A percentile compares a stretch with the other conserved stretches of the same genome.
These are phyloP conservation scores for Bimuria novae-zelandiae DNA, from an alignment of 2,329 filamentous ascomycete species.

Conservation along the genomic window DNA sequence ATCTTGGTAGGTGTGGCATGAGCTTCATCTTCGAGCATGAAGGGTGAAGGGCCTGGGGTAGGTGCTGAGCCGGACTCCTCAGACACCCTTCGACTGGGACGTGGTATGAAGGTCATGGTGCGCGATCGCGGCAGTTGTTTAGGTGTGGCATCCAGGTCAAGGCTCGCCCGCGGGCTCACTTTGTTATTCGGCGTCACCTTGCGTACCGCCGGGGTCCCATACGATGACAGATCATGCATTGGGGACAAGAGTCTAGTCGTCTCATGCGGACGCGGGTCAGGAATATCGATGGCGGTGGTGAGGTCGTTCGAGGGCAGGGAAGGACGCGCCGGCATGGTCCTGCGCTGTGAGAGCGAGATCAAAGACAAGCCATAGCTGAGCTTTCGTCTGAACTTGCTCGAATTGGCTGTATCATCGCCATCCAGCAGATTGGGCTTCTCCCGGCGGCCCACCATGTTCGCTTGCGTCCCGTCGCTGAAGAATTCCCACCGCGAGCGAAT, in stretches of 20 bases:
- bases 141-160: slow-evolving; percentile 21
- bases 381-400: slow-evolving; percentile 39
- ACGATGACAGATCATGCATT: slow-evolving; percentile 7
- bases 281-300: slow-evolving; percentile 10
- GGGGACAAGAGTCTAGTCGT: slow-evolving; percentile 19
- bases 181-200: background rate
- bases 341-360: slow-evolving; percentile 40
- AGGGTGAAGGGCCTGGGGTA: slow-evolving; percentile 3
- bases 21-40: slow-evolving; percentile 13
- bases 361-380: slow-evolving; percentile 40
- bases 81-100: slow-evolving; percentile 21
- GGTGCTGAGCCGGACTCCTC: slow-evolving; percentile 9
- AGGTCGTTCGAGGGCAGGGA: slow-evolving; percentile 17
- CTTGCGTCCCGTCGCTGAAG: slow-evolving; percentile 11
- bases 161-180: background rate
- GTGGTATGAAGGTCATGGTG: slow-evolving; percentile 41
- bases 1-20: slow-evolving; percentile 29
- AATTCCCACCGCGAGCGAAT: slow-evolving; percentile 42
- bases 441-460: slow-evolving; percentile 35
- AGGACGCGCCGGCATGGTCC: slow-evolving; percentile 21
- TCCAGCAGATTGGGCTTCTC: slow-evolving; percentile 20
- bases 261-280: background rate
- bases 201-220: background rate
- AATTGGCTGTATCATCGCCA: slow-evolving; percentile 16
- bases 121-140: slow-evolving; percentile 33